These are phyloP conservation scores for Populus hybrid DNA, from an alignment of 441 rosid genomes.

Conservation along the genomic window DNA sequence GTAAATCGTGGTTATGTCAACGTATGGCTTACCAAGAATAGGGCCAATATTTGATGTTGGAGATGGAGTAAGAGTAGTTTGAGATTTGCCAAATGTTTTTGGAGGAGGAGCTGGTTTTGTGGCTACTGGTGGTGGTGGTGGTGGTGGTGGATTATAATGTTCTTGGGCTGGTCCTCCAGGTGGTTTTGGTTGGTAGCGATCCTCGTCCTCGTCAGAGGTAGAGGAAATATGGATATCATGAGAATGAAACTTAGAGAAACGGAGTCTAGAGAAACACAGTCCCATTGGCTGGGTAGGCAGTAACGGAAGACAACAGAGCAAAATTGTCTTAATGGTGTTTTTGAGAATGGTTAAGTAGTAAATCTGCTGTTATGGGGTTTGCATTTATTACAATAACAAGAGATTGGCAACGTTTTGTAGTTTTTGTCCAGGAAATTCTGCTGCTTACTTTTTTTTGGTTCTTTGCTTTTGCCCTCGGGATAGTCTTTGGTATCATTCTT, in stretches of 20 bases:
- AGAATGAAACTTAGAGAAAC: background rate
- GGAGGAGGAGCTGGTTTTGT: background rate
- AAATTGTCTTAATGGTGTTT: background rate
- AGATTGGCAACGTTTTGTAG: background rate
- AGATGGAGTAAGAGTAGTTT: background rate
- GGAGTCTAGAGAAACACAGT: background rate
- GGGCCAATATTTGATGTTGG: constrained; percentile 1
- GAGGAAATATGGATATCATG: background rate
- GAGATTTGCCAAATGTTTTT: background rate
- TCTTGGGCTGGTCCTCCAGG: background rate
- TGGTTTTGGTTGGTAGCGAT: background rate
- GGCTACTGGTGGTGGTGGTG: background rate
- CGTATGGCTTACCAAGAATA: constrained; percentile 54
- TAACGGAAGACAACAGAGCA: background rate
- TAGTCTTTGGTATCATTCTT: background rate
- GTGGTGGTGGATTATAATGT: background rate
- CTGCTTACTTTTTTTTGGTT: too few relatives aligned
- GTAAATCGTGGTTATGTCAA: constrained; percentile 48
- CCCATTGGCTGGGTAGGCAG: background rate
- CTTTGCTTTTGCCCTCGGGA: background rate
- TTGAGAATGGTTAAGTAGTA: background rate
- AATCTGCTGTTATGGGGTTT: background rate
- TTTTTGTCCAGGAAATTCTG: background rate
- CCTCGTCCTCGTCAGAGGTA: background rate
- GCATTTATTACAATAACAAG: background rate